A percentile compares a stretch with the other conserved stretches of the same genome.
Evolutionary conservation across 1,139 yeast species (phyloP).

Genomic region (Hansenula sp.): DNA sequence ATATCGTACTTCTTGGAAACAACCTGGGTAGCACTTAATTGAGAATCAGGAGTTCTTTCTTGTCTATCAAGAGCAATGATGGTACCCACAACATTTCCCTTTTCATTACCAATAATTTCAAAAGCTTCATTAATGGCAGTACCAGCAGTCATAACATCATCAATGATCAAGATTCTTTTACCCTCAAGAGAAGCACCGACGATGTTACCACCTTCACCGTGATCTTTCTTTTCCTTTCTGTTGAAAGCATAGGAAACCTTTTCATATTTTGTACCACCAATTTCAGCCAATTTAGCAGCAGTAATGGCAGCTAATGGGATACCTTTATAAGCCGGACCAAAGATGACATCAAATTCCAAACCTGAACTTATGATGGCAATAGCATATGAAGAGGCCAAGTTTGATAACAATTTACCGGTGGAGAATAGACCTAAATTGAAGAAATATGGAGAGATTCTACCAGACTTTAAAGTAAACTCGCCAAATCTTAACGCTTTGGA

Average conservation of each 20-base stretch:
- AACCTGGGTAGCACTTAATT: slow-evolving; percentile 75
- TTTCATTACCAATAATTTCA: slow-evolving; percentile 64
- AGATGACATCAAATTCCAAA: slow-evolving; percentile 81
- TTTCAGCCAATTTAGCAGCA: slow-evolving; percentile 85
- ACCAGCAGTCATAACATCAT: slow-evolving; percentile 98
- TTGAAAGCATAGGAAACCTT: slow-evolving; percentile 70
- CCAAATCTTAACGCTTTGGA: slow-evolving; percentile 85
- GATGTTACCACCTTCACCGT: slow-evolving; percentile 96
- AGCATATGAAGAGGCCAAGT: slow-evolving; percentile 86
- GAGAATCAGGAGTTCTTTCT: slow-evolving; percentile 72
- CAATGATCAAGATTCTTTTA: slow-evolving; percentile 78
- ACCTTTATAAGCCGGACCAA: slow-evolving; percentile 98
- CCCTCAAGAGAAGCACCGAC: slow-evolving; percentile 78
- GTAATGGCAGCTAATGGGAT: slow-evolving; percentile 94
- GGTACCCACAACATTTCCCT: slow-evolving; percentile 77
- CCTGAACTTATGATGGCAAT: slow-evolving; percentile 78
- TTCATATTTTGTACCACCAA: slow-evolving; percentile 73
- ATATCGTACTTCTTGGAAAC: slow-evolving; percentile 69
- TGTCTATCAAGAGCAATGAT: slow-evolving; percentile 94
- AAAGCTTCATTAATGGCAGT: slow-evolving; percentile 96
- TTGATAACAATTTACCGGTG: slow-evolving; percentile 73
- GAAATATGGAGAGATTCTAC: slow-evolving; percentile 92
- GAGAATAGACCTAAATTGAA: slow-evolving; percentile 90
- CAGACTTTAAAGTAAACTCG: slow-evolving; percentile 83
- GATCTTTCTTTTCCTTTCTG: slow-evolving; percentile 93